Evolutionary conservation across 257 asterid genomes (phyloP).

Genomic region (Salvia splendens): DNA sequence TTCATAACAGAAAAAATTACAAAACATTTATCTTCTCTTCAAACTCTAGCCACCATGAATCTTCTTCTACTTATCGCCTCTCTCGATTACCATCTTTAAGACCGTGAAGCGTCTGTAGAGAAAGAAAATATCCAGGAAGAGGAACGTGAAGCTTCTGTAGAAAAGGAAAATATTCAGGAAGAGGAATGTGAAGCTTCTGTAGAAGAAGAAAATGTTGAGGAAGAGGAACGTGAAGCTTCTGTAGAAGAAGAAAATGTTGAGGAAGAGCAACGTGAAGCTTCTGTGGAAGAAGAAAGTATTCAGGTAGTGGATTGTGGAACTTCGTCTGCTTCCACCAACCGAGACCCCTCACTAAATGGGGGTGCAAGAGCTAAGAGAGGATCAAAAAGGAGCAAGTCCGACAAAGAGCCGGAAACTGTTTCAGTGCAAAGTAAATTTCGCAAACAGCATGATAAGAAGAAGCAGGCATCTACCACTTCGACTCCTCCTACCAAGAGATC

Average conservation of each 20-base stretch:
- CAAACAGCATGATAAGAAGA: slow-evolving; percentile 32
- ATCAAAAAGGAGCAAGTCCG: slow-evolving; percentile 31
- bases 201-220: slow-evolving; percentile 26
- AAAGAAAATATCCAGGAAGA: too few species aligned
- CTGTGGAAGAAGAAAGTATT: slow-evolving; percentile 33
- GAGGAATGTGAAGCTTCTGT: not conserved
- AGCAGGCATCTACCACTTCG: slow-evolving; percentile 26
- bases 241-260: slow-evolving; percentile 21
- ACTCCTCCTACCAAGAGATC: slow-evolving; percentile 38
- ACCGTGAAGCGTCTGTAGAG: slow-evolving; percentile 33
- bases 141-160: too few species aligned
- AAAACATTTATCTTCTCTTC: too few species aligned
- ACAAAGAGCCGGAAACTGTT: slow-evolving; percentile 30
- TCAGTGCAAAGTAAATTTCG: slow-evolving; percentile 27
- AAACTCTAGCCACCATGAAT: too few species aligned
- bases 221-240: slow-evolving; percentile 28
- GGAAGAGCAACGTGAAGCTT: slow-evolving; percentile 30
- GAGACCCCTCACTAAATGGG: slow-evolving; percentile 26
- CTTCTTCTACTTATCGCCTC: too few species aligned
- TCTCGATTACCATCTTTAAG: too few species aligned
- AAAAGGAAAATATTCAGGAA: not conserved
- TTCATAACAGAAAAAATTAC: too few species aligned
- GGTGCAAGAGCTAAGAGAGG: slow-evolving; percentile 35
- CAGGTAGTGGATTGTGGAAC: slow-evolving; percentile 37
- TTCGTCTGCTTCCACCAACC: slow-evolving; percentile 32